A percentile compares a stretch with the other conserved stretches of the same genome.
Evolutionary conservation across 2,329 filamentous ascomycete species (phyloP).

Genomic region (Cladosporium cucumerinum): DNA sequence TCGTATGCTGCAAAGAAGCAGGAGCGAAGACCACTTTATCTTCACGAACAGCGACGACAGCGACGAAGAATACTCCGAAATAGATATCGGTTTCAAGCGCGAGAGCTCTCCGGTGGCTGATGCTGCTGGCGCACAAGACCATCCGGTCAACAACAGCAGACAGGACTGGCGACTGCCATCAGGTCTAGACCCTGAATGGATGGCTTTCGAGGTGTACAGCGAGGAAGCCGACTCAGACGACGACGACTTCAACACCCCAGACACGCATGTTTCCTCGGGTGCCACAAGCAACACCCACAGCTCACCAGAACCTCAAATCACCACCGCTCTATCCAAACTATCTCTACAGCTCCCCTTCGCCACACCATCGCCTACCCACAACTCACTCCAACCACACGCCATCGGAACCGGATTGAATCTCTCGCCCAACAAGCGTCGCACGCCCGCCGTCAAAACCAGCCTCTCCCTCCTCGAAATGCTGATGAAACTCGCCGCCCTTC

Average conservation of each 20-base stretch:
- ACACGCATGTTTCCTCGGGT: conserved; percentile 18
- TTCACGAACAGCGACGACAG: neutral
- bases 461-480: conserved; percentile 85
- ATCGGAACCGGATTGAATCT: conserved; percentile 21
- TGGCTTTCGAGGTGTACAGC: conserved; percentile 81
- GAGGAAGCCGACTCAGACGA: conserved; percentile 52
- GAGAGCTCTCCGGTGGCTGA: neutral
- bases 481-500: conserved; percentile 77
- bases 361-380: conserved; percentile 19
- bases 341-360: conserved; percentile 37
- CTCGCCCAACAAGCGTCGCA: conserved; percentile 34
- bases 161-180: conserved; percentile 59
- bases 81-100: neutral
- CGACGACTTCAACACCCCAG: conserved; percentile 41
- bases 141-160: neutral
- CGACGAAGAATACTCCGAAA: neutral
- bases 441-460: conserved; percentile 56
- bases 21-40: neutral
- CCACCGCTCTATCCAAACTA: conserved; percentile 46
- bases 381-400: conserved; percentile 28
- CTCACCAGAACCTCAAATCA: conserved; percentile 43
- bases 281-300: conserved; percentile 19
- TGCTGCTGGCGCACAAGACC: neutral
- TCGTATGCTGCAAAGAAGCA: conserved; percentile 50
- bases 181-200: conserved; percentile 83